phyloP scores from a whole-genome alignment of 2,329 filamentous ascomycete species.

The Ramichloridium luteum region DNA sequence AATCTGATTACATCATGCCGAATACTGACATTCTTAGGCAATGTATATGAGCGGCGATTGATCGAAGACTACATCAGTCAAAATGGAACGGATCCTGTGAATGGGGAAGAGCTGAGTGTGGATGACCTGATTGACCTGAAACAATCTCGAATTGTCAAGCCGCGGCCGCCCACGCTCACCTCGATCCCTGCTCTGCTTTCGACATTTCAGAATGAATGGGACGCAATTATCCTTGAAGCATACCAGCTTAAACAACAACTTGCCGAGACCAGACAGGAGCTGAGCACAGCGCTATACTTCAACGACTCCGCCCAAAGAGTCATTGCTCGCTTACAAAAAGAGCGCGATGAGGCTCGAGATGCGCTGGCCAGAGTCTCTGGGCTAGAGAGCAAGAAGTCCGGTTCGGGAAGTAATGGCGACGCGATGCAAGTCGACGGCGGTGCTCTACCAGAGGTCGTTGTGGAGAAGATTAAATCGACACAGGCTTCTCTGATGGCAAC shows the following conservation, averaged over 20 bases:
- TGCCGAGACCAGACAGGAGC: conserved; percentile 79
- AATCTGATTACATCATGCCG: conserved; percentile 14
- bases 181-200: conserved; percentile 91
- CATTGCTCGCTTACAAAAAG: conserved; percentile 78
- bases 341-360: conserved; percentile 84
- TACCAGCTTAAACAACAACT: conserved; percentile 86
- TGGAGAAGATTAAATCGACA: conserved; percentile 63
- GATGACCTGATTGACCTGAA: conserved; percentile 86
- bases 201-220: conserved; percentile 98
- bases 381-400: conserved; percentile 21
- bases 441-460: conserved; percentile 58
- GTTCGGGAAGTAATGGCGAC: conserved; percentile 55
- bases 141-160: conserved; percentile 69
- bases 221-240: conserved; percentile 79
- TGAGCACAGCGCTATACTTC: conserved; percentile 88
- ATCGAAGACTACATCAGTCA: conserved; percentile 92
- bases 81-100: conserved; percentile 83
- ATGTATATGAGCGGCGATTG: conserved; percentile 86
- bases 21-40: conserved; percentile 42
- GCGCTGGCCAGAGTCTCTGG: conserved; percentile 70
- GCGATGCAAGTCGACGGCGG: conserved; percentile 87
- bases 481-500: conserved; percentile 75
- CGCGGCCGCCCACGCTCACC: conserved; percentile 82
- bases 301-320: conserved; percentile 94
- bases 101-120: conserved; percentile 66